Percentiles rank a stretch among this genome's conserved stretches.
Conservation (phyloP, 1,284 basidiomycete genomes). For the Cryptococcus amylolentus region DNA sequence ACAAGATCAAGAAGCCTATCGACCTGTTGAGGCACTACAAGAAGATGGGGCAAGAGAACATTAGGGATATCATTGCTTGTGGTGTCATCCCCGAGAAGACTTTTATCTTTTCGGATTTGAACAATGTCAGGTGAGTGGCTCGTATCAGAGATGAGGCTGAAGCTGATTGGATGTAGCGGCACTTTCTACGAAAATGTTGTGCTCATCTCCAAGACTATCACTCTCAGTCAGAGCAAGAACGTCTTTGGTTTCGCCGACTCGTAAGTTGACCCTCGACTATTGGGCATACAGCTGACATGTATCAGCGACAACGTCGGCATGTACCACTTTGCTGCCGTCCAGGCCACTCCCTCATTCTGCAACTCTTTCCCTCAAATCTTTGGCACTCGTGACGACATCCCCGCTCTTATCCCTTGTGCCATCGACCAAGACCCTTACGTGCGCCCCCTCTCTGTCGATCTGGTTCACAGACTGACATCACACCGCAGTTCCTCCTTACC, state of each 20-base stretch:
- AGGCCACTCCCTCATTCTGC: constrained; percentile 94
- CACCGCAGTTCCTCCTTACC: constrained; percentile 81
- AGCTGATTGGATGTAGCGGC: constrained; percentile 55
- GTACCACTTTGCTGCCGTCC: constrained; percentile 95
- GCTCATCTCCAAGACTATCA: constrained; percentile 87
- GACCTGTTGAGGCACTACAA: constrained; percentile 73
- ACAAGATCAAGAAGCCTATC: constrained; percentile 44
- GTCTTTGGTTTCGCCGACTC: constrained; percentile 96
- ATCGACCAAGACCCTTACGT: constrained; percentile 78
- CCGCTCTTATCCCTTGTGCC: constrained; percentile 93
- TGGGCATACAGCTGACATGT: not conserved
- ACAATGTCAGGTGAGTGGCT: constrained; percentile 64
- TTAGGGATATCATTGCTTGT: constrained; percentile 92
- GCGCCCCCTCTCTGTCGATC: constrained; percentile 5
- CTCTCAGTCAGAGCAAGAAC: constrained; percentile 87
- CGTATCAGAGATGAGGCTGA: not conserved
- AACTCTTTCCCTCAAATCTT: constrained; percentile 99
- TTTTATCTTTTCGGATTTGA: constrained; percentile 93
- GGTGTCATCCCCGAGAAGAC: constrained; percentile 91
- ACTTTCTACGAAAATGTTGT: constrained; percentile 93
- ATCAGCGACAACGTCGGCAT: constrained; percentile 96
- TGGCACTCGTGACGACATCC: constrained; percentile 76
- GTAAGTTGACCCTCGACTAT: constrained; percentile 54
- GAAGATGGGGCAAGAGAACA: constrained; percentile 79
- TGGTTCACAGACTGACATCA: not conserved